A percentile compares a stretch with the other conserved stretches of the same genome.
phyloP scores from a whole-genome alignment of 306 rosid species.

The Dalbergia cultrata region DNA sequence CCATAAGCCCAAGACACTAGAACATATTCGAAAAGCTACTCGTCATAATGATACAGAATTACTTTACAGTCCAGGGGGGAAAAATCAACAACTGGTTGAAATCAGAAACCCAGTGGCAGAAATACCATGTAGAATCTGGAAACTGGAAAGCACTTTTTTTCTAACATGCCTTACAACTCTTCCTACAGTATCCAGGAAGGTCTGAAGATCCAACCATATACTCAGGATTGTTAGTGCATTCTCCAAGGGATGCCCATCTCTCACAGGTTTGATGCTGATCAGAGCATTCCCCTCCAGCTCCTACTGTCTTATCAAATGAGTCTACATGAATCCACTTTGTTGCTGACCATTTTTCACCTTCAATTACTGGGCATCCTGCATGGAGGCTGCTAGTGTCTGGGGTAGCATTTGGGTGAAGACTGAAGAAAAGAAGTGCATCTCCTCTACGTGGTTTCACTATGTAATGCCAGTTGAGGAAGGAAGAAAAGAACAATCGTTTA shows the following conservation, averaged over 20 bases:
- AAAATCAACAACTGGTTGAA: constrained; percentile 24
- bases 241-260: constrained; percentile 97
- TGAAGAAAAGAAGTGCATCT: constrained; percentile 98
- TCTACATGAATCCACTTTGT: constrained; percentile 98
- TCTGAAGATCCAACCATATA: constrained; percentile 91
- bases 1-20: background rate
- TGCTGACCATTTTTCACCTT: constrained; percentile 99
- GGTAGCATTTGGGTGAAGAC: constrained; percentile 77
- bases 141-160: constrained; percentile 40
- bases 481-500: constrained; percentile 19
- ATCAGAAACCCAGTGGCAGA: constrained; percentile 34
- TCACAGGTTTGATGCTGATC: constrained; percentile 84
- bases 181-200: constrained; percentile 91
- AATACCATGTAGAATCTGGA: constrained; percentile 22
- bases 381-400: constrained; percentile 93
- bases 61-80: constrained; percentile 35
- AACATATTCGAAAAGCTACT: constrained; percentile 8
- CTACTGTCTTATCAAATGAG: constrained; percentile 75
- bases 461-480: constrained; percentile 32
- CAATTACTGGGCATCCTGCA: constrained; percentile 93
- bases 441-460: constrained; percentile 93
- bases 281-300: constrained; percentile 64
- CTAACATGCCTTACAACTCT: constrained; percentile 89
- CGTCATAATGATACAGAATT: constrained; percentile 32
- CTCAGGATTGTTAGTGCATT: constrained; percentile 84